Conservation (phyloP, 2,329 filamentous ascomycete genomes). For the Amauroascus verrucosus region DNA sequence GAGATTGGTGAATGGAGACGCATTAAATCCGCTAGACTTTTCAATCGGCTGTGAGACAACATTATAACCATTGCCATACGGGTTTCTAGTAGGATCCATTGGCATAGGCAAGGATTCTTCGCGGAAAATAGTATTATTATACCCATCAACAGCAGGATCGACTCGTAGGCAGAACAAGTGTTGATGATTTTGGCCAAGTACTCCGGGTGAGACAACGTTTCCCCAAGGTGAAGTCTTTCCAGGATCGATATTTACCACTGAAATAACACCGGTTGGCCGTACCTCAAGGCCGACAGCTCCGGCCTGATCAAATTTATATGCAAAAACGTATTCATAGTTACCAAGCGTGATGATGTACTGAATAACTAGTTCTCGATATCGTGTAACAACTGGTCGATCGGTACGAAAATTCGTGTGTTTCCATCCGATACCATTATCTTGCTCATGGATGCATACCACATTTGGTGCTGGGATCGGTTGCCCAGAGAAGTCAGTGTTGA, state of each 20-base stretch:
- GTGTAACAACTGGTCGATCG: constrained; percentile 50
- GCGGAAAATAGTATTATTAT: constrained; percentile 44
- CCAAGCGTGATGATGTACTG: constrained; percentile 59
- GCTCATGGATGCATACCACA: constrained; percentile 58
- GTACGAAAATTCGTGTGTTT: constrained; percentile 63
- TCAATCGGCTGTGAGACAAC: constrained; percentile 42
- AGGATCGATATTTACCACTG: constrained; percentile 50
- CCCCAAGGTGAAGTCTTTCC: constrained; percentile 47
- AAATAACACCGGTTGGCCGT: constrained; percentile 57
- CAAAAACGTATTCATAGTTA: constrained; percentile 62
- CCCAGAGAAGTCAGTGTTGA: constrained; percentile 43
- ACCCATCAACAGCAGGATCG: constrained; percentile 53
- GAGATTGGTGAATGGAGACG: constrained; percentile 40
- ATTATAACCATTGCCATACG: constrained; percentile 52
- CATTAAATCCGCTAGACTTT: constrained; percentile 42
- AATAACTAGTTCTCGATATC: constrained; percentile 53
- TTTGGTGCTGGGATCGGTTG: constrained; percentile 46
- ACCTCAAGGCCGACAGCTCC: constrained; percentile 53
- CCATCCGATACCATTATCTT: constrained; percentile 59
- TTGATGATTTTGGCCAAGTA: constrained; percentile 59
- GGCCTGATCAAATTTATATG: constrained; percentile 54
- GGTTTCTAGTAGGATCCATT: constrained; percentile 46
- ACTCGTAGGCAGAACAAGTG: constrained; percentile 58
- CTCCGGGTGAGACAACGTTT: constrained; percentile 54
- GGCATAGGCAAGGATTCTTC: constrained; percentile 45